Evolutionary conservation across 371 early-diverging fungal species (phyloP).

Genomic region (Mortierella sp.): DNA sequence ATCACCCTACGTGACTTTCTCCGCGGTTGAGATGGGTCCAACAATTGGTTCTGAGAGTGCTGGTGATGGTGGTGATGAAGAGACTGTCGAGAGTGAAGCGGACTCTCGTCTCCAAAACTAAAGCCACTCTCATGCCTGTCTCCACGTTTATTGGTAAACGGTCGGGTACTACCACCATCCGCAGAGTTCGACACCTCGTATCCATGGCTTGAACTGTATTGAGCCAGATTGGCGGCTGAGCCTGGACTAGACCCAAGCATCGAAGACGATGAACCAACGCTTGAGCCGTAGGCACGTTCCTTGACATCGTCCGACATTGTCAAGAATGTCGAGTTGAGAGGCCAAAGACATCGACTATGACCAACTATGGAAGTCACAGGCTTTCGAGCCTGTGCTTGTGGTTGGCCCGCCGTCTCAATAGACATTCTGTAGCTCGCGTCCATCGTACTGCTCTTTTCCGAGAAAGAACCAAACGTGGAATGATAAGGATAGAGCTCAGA

Average conservation of each 20-base stretch:
- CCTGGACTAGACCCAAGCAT: neutral
- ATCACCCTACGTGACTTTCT: conserved; percentile 36
- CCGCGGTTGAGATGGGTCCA: conserved; percentile 27
- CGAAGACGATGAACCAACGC: conserved; percentile 4
- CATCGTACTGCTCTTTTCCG: neutral
- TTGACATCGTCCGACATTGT: conserved; percentile 26
- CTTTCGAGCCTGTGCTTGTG: conserved; percentile 11
- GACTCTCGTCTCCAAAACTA: conserved; percentile 15
- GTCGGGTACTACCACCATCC: neutral
- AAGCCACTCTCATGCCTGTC: conserved; percentile 22
- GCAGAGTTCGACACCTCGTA: neutral
- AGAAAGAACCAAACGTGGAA: neutral
- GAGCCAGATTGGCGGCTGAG: neutral
- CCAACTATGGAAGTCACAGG: conserved; percentile 41
- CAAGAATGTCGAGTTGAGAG: conserved; percentile 35
- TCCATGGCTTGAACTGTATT: neutral
- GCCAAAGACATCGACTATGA: conserved; percentile 46
- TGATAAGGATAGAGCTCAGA: neutral
- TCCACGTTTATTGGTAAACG: neutral
- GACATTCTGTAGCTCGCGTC: too few relatives aligned
- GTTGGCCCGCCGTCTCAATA: neutral
- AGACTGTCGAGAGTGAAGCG: too few relatives aligned
- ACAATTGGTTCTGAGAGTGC: too few relatives aligned
- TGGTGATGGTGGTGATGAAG: too few relatives aligned
- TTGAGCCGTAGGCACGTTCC: conserved; percentile 11